These are phyloP conservation scores for Gleditsia sinensis DNA, from an alignment of 306 rosid genomes.

Conservation along the genomic window DNA sequence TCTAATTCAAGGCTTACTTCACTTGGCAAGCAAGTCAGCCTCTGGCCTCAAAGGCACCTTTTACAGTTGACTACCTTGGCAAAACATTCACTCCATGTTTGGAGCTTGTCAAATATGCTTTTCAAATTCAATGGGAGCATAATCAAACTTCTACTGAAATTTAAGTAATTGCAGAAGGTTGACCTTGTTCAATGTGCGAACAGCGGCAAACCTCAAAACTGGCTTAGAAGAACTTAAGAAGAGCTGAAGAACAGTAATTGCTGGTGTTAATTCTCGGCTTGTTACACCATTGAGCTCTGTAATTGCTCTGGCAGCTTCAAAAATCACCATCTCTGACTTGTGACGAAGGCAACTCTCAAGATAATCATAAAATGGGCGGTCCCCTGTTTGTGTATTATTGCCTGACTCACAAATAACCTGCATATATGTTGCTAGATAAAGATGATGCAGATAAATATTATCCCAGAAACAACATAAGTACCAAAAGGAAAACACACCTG, in stretches of 20 bases:
- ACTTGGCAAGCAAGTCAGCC: too few relatives aligned
- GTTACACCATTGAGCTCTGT: slow-evolving; percentile 95
- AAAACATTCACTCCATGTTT: slow-evolving; percentile 9
- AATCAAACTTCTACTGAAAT: slow-evolving; percentile 25
- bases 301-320: slow-evolving; percentile 98
- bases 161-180: not conserved
- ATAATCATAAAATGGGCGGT: slow-evolving; percentile 92
- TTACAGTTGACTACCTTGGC: not conserved
- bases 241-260: slow-evolving; percentile 98
- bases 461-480: not conserved
- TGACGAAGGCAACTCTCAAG: slow-evolving; percentile 99
- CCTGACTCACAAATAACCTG: slow-evolving; percentile 94
- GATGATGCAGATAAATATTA: slow-evolving; percentile 19
- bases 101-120: slow-evolving; percentile 7
- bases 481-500: slow-evolving; percentile 61
- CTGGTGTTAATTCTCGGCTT: slow-evolving; percentile 88
- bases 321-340: slow-evolving; percentile 98
- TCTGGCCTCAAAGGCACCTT: not conserved
- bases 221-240: slow-evolving; percentile 97
- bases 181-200: slow-evolving; percentile 97
- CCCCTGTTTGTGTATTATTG: slow-evolving; percentile 72
- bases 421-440: slow-evolving; percentile 29
- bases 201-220: slow-evolving; percentile 98
- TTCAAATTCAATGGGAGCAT: slow-evolving; percentile 4
- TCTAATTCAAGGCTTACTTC: not conserved